phyloP scores from a whole-genome alignment of 495 filamentous ascomycete genomes.

The Cercophora sp. region DNA sequence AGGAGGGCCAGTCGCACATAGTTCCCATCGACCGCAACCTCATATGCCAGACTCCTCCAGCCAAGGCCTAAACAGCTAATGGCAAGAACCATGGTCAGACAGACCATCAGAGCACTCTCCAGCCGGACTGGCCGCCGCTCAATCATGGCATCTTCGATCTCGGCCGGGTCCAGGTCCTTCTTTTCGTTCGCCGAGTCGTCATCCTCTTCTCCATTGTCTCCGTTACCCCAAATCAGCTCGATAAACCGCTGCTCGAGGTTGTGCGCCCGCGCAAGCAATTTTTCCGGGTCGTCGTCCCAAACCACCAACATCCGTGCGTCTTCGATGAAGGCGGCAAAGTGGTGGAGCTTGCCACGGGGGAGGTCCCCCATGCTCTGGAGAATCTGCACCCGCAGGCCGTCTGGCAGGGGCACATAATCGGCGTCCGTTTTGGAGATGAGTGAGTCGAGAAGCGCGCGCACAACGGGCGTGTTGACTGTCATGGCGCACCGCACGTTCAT shows the following conservation, averaged over 20 bases:
- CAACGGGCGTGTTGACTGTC: constrained; percentile 30
- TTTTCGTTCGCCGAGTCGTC: constrained; percentile 16
- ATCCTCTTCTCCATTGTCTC: constrained; percentile 35
- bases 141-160: constrained; percentile 28
- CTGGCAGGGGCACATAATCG: constrained; percentile 51
- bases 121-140: constrained; percentile 44
- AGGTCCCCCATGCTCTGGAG: constrained; percentile 52
- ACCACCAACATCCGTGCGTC: constrained; percentile 54
- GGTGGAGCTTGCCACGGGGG: constrained; percentile 57
- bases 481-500: constrained; percentile 52
- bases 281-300: constrained; percentile 63
- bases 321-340: constrained; percentile 64
- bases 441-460: constrained; percentile 23
- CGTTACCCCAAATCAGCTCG: constrained; percentile 50
- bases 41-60: constrained; percentile 49
- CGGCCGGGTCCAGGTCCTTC: constrained; percentile 11
- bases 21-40: constrained; percentile 46
- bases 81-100: constrained; percentile 47
- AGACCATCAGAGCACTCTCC: constrained; percentile 49
- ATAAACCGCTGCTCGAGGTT: constrained; percentile 51
- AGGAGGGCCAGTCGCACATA: constrained; percentile 49
- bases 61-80: constrained; percentile 54
- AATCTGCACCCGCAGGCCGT: constrained; percentile 58
- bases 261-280: constrained; percentile 46
- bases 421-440: constrained; percentile 25